Percentiles rank a stretch among this genome's conserved stretches.
These are phyloP conservation scores for Spathaspora arborariae DNA, from an alignment of 805 yeast species.

Conservation along the genomic window DNA sequence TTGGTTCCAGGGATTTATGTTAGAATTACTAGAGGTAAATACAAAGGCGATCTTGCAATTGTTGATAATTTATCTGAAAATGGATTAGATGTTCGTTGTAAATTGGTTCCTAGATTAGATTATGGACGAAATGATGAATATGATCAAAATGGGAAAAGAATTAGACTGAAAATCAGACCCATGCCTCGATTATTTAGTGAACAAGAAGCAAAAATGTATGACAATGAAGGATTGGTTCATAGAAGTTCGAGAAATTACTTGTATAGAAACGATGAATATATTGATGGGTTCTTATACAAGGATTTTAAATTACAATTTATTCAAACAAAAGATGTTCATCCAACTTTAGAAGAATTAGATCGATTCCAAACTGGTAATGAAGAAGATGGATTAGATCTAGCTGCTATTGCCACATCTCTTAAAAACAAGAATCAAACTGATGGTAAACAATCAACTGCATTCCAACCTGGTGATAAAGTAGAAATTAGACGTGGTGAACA, in stretches of 20 bases:
- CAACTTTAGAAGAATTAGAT: conserved; percentile 84
- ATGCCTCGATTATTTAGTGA: conserved; percentile 84
- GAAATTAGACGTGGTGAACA: conserved; percentile 93
- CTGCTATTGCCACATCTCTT: conserved; percentile 82
- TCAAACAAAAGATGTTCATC: conserved; percentile 78
- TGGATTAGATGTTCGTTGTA: conserved; percentile 92
- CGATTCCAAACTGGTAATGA: conserved; percentile 69
- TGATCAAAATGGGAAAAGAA: conserved; percentile 43
- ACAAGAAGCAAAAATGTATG: conserved; percentile 83
- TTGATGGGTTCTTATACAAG: conserved; percentile 82
- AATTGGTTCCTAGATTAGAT: conserved; percentile 89
- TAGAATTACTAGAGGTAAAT: conserved; percentile 84
- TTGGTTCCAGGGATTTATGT: conserved; percentile 91
- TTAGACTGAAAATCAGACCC: conserved; percentile 67
- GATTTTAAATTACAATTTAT: conserved; percentile 81
- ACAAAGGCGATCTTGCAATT: conserved; percentile 88
- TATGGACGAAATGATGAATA: conserved; percentile 66
- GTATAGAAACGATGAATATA: conserved; percentile 85
- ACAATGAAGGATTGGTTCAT: conserved; percentile 68
- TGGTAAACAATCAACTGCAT: conserved; percentile 34
- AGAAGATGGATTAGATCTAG: conserved; percentile 85
- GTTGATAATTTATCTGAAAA: conserved; percentile 92
- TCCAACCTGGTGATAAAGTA: conserved; percentile 93
- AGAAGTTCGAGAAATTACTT: conserved; percentile 57
- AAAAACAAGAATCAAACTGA: conserved; percentile 44